These are phyloP conservation scores for Inga leiocalycina DNA, from an alignment of 306 rosid species.

Conservation along the genomic window DNA sequence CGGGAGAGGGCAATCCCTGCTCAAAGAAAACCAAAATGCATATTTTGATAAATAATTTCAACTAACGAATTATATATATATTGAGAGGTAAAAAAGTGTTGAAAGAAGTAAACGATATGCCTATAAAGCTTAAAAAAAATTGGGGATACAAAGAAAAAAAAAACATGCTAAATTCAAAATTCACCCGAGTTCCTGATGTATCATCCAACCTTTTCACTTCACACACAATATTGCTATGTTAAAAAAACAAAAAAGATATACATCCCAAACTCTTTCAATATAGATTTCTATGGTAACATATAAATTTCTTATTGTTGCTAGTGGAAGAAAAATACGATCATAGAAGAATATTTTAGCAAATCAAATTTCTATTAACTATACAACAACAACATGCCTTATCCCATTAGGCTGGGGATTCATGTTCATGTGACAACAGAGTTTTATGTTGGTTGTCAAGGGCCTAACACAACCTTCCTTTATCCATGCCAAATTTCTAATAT, in stretches of 20 bases:
- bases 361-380: background rate
- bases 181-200: conserved; percentile 8
- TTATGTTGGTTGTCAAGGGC: background rate
- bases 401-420: background rate
- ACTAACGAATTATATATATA: conserved; percentile 12
- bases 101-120: background rate
- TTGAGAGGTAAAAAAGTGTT: conserved; percentile 24
- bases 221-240: conserved; percentile 7
- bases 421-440: background rate
- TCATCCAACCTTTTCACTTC: background rate
- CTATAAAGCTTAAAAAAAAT: background rate
- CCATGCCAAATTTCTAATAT: background rate
- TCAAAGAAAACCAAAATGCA: conserved; percentile 40
- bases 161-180: background rate
- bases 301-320: background rate
- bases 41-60: conserved; percentile 17
- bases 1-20: conserved; percentile 60
- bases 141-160: conserved; percentile 14
- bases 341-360: background rate
- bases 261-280: conserved; percentile 14
- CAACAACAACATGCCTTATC: background rate
- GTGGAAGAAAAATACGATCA: background rate
- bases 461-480: background rate
- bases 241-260: background rate
- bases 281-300: background rate